These are phyloP conservation scores for Gracilaria vermiculophylla DNA, from an alignment of 23 red algal species.

Conservation along the genomic window DNA sequence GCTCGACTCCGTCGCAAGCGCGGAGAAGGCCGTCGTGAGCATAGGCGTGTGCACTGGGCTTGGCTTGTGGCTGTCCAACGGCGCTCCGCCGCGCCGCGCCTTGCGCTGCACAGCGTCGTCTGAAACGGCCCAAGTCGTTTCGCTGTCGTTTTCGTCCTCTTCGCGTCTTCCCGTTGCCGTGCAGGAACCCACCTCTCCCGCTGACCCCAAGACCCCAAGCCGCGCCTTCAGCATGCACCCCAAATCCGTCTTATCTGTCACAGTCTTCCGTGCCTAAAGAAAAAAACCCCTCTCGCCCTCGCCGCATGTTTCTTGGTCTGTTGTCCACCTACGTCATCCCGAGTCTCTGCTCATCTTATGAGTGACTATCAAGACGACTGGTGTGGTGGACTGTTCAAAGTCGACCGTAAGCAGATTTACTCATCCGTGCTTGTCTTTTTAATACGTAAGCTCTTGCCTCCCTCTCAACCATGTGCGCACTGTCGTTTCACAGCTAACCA, in stretches of 20 bases:
- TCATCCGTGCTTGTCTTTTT: neutral
- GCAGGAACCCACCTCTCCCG: no score
- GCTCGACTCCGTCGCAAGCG: no score
- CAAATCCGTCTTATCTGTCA: neutral
- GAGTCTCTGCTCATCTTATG: neutral
- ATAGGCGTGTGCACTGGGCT: no score
- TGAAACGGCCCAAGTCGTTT: no score
- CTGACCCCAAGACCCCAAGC: neutral
- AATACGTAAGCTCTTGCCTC: neutral
- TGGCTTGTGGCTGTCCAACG: neutral
- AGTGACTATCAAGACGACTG: neutral
- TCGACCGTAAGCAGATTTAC: neutral
- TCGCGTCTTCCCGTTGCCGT: no score
- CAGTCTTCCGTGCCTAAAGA: neutral
- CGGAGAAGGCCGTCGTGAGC: no score
- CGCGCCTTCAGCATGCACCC: neutral
- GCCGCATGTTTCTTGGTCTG: no score
- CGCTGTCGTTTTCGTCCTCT: no score
- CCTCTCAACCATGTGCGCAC: neutral
- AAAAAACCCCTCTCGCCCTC: no score
- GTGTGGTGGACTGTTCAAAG: neutral
- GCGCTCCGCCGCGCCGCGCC: no score
- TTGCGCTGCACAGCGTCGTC: no score
- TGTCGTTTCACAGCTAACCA: neutral
- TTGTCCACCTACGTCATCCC: no score